These are phyloP conservation scores for Truncatella angustata DNA, from an alignment of 2,329 filamentous ascomycete species.

Conservation along the genomic window DNA sequence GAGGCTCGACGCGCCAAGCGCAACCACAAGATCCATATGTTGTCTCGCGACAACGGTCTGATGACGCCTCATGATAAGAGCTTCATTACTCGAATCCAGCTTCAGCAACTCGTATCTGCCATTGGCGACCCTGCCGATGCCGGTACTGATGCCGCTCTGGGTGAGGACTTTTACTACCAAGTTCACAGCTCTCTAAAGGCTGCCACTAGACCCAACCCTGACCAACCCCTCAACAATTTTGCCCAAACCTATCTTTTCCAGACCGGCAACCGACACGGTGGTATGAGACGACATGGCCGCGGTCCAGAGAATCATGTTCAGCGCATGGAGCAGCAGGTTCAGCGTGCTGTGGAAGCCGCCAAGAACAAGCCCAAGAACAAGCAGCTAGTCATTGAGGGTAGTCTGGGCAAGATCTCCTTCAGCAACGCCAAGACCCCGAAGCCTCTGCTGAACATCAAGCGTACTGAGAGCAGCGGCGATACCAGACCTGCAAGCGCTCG, in stretches of 20 bases:
- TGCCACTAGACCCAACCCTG: slow-evolving; percentile 84
- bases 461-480: slow-evolving; percentile 67
- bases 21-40: slow-evolving; percentile 94
- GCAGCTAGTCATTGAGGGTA: slow-evolving; percentile 93
- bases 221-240: slow-evolving; percentile 92
- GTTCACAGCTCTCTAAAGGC: slow-evolving; percentile 94
- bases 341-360: slow-evolving; percentile 92
- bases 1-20: slow-evolving; percentile 94
- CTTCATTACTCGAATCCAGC: slow-evolving; percentile 95
- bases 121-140: slow-evolving; percentile 83
- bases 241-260: slow-evolving; percentile 97
- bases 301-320: slow-evolving; percentile 97
- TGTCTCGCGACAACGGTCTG: slow-evolving; percentile 91
- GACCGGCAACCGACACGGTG: slow-evolving; percentile 79
- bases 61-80: slow-evolving; percentile 99
- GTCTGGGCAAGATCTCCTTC: slow-evolving; percentile 96
- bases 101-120: slow-evolving; percentile 92
- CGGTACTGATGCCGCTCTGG: slow-evolving; percentile 74
- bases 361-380: slow-evolving; percentile 98
- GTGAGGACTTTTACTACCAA: slow-evolving; percentile 98
- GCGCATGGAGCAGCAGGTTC: slow-evolving; percentile 98
- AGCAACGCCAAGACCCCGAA: slow-evolving; percentile 98
- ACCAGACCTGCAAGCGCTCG: slow-evolving; percentile 49
- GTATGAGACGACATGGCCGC: slow-evolving; percentile 70
- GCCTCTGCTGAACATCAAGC: slow-evolving; percentile 92